These are phyloP conservation scores for Venturia pyrina DNA, from an alignment of 2,329 filamentous ascomycete species.

Conservation along the genomic window DNA sequence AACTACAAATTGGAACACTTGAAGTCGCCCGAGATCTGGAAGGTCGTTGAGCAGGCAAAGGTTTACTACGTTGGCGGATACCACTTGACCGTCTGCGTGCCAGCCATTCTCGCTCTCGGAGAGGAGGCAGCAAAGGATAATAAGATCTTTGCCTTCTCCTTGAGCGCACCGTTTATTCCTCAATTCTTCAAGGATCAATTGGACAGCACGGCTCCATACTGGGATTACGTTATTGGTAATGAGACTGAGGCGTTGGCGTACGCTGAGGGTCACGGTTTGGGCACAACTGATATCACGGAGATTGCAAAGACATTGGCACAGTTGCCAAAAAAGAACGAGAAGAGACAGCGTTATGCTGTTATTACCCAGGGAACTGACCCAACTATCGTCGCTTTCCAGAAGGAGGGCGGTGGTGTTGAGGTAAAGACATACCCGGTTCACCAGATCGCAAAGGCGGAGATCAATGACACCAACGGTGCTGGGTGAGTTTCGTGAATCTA, in stretches of 20 bases:
- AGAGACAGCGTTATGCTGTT: conserved; percentile 76
- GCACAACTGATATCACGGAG: conserved; percentile 63
- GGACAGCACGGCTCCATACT: conserved; percentile 78
- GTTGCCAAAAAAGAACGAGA: conserved; percentile 82
- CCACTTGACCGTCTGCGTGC: conserved; percentile 92
- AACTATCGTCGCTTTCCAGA: conserved; percentile 68
- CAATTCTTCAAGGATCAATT: conserved; percentile 97
- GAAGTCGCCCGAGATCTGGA: conserved; percentile 85
- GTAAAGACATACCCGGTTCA: conserved; percentile 74
- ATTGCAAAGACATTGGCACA: conserved; percentile 80
- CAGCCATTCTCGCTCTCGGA: conserved; percentile 79
- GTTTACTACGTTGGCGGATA: conserved; percentile 92
- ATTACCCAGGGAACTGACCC: conserved; percentile 91
- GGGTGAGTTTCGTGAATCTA: conserved; percentile 38
- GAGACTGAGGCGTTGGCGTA: conserved; percentile 89
- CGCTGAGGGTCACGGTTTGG: conserved; percentile 68
- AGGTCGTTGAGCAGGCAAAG: conserved; percentile 76
- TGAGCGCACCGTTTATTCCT: conserved; percentile 90
- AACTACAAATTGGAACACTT: conserved; percentile 93
- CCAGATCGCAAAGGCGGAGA: conserved; percentile 63
- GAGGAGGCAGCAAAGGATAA: conserved; percentile 81
- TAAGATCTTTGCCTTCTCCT: conserved; percentile 83
- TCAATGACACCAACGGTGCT: conserved; percentile 94
- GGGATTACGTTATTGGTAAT: conserved; percentile 94
- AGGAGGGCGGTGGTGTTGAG: conserved; percentile 53